Percentiles rank a stretch among this genome's conserved stretches.
Conservation (phyloP, 176 grass and related monocot species). For the Carex kokanica region DNA sequence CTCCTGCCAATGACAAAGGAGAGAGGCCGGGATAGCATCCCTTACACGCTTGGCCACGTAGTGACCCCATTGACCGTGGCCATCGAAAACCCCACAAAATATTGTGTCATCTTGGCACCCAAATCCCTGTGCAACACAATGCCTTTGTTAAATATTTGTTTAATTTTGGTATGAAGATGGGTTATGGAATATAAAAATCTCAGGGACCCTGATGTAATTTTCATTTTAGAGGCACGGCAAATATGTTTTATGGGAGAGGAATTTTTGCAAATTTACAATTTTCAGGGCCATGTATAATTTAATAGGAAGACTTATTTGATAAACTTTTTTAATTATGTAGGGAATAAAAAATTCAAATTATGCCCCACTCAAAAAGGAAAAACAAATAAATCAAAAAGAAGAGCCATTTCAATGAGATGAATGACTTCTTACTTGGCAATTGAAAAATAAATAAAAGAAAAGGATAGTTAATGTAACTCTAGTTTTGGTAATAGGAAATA, state of each 20-base stretch:
- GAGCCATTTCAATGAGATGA: not conserved
- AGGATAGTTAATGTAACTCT: no score
- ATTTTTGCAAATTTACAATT: not conserved
- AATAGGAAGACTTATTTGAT: not conserved
- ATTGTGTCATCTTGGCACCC: conserved; percentile 64
- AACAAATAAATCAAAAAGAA: not conserved
- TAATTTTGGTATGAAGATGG: not conserved
- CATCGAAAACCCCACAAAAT: conserved; percentile 90
- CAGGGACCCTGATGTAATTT: conserved; percentile 15
- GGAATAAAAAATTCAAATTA: not conserved
- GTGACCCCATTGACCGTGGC: conserved; percentile 88
- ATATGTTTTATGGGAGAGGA: not conserved
- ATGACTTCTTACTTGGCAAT: not conserved
- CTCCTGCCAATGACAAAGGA: conserved; percentile 79
- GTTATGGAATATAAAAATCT: not conserved
- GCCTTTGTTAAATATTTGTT: not conserved
- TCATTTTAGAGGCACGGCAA: not conserved
- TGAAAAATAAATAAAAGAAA: not conserved
- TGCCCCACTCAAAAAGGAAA: not conserved
- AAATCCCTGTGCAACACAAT: conserved; percentile 49
- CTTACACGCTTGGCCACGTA: conserved; percentile 77
- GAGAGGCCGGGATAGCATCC: conserved; percentile 61
- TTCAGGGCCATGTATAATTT: not conserved
- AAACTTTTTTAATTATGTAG: not conserved
- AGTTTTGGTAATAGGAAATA: no score